A percentile compares a stretch with the other conserved stretches of the same genome.
Conservation (phyloP, 208 protist genomes). For the Leishmania lainsoni region DNA sequence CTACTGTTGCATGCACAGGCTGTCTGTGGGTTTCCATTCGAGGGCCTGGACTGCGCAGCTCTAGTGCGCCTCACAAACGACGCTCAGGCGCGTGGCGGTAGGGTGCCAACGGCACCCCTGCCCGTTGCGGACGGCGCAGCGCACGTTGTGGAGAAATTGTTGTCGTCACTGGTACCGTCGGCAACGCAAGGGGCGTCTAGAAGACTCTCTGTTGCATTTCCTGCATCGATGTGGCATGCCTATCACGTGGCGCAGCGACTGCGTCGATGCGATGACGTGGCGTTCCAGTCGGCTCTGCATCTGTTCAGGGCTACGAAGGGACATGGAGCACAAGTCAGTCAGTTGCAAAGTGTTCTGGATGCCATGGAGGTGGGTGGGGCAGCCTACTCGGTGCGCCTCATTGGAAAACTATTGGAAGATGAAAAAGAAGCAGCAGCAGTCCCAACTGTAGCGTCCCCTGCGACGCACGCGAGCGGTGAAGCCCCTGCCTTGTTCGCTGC, state of each 20-base stretch:
- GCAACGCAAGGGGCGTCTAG: background rate
- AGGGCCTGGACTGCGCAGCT: background rate
- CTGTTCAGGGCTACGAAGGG: background rate
- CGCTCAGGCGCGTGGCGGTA: background rate
- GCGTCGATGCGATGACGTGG: background rate
- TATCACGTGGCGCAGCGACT: slow-evolving; percentile 10
- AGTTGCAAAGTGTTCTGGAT: background rate
- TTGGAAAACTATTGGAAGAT: slow-evolving; percentile 6
- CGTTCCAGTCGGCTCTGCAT: slow-evolving; percentile 2
- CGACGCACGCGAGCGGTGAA: background rate
- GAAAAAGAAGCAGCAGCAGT: background rate
- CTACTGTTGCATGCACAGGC: background rate
- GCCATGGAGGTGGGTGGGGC: slow-evolving; percentile 5
- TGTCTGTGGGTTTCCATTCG: background rate
- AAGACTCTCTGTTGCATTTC: background rate
- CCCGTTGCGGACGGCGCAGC: background rate
- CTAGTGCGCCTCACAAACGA: background rate
- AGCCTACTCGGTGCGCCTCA: background rate
- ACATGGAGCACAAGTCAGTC: background rate
- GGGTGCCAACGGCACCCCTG: background rate
- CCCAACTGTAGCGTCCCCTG: background rate
- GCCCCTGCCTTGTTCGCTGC: background rate
- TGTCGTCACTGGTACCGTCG: background rate
- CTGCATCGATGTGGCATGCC: background rate
- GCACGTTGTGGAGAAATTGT: background rate